Evolutionary conservation across 106 monocot genomes (phyloP).

Genomic region (Apostasia ramifera): DNA sequence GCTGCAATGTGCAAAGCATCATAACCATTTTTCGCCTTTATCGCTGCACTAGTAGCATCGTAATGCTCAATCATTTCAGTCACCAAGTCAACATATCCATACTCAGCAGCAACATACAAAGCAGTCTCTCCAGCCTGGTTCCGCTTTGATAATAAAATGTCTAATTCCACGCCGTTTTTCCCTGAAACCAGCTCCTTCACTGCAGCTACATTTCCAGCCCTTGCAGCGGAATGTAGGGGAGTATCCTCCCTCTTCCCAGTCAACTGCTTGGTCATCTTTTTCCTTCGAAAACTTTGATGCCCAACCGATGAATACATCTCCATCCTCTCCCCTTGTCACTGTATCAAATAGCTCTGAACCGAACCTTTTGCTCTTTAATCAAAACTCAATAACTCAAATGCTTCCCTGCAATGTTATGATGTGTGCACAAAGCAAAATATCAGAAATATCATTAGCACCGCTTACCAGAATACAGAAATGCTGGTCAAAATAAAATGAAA

Average conservation of each 20-base stretch:
- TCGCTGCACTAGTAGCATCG: conserved; percentile 44
- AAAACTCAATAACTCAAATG: too few relatives aligned
- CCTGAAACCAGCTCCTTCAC: conserved; percentile 35
- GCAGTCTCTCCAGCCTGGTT: conserved; percentile 91
- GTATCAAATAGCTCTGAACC: neutral
- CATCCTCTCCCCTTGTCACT: neutral
- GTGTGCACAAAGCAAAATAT: too few relatives aligned
- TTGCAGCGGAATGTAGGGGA: conserved; percentile 64
- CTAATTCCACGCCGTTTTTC: conserved; percentile 32
- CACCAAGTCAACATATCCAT: conserved; percentile 67
- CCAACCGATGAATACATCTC: conserved; percentile 40
- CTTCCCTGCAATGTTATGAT: too few relatives aligned
- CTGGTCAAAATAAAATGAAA: too few relatives aligned
- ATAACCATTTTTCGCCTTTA: conserved; percentile 89
- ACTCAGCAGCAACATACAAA: conserved; percentile 81
- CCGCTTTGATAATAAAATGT: conserved; percentile 50
- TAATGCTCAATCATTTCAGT: conserved; percentile 60
- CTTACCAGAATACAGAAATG: too few relatives aligned
- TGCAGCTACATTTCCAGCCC: conserved; percentile 46
- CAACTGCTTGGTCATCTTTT: conserved; percentile 86
- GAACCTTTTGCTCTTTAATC: neutral
- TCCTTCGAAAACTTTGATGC: conserved; percentile 47
- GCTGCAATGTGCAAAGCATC: conserved; percentile 89
- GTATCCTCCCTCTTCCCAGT: conserved; percentile 85
- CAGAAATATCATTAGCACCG: too few relatives aligned